phyloP scores from a whole-genome alignment of 345 rosid genomes.

The Eutrema yunnanense region DNA sequence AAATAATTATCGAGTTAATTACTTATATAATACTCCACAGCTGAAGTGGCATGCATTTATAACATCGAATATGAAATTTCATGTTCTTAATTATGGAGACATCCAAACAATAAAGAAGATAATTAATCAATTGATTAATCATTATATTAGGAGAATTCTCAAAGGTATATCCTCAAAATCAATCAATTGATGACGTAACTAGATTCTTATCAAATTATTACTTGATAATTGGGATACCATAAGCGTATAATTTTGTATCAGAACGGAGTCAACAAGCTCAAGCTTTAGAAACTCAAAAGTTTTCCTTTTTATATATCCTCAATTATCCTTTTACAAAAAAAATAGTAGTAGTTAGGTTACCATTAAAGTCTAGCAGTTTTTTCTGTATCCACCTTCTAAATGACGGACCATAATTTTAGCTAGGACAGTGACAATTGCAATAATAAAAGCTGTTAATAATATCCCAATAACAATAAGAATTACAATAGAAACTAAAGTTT shows the following conservation, averaged over 20 bases:
- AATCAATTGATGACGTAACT: conserved; percentile 5
- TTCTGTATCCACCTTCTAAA: neutral
- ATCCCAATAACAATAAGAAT: too few relatives aligned
- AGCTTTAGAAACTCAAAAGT: neutral
- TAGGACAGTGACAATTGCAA: neutral
- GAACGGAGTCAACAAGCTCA: conserved; percentile 14
- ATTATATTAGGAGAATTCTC: neutral
- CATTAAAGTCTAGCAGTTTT: neutral
- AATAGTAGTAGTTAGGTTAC: neutral
- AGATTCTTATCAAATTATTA: conserved; percentile 16
- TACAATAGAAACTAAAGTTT: too few relatives aligned
- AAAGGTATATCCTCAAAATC: conserved; percentile 25
- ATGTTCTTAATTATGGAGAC: conserved; percentile 21
- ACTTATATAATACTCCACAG: neutral
- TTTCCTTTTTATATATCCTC: neutral
- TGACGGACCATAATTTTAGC: neutral
- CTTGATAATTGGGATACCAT: neutral
- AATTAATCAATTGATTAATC: neutral
- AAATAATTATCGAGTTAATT: conserved; percentile 6
- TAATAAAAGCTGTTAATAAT: too few relatives aligned
- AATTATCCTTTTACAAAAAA: neutral
- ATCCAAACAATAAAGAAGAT: conserved; percentile 2
- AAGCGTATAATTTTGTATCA: neutral
- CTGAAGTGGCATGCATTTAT: conserved; percentile 13
- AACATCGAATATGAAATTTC: neutral